These are phyloP conservation scores for Alternaria burnsii DNA, from an alignment of 2,329 filamentous ascomycete genomes.

Conservation along the genomic window DNA sequence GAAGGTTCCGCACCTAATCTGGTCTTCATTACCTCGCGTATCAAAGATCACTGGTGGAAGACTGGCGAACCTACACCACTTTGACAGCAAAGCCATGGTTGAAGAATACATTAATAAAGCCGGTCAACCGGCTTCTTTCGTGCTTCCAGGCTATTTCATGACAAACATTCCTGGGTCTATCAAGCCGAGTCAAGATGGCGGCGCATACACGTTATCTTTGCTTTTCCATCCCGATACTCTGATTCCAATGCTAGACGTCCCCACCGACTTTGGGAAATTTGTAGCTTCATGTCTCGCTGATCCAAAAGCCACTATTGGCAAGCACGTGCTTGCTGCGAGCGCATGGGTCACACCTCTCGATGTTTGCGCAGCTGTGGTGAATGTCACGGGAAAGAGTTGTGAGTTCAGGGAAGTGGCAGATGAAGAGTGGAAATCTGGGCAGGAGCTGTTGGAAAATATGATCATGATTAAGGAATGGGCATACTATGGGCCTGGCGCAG, in stretches of 20 bases:
- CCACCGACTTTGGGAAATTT: constrained; percentile 28
- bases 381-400: constrained; percentile 10
- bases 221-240: constrained; percentile 18
- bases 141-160: no score
- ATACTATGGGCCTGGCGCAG: constrained; percentile 22
- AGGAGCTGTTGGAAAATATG: constrained; percentile 26
- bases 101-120: constrained; percentile 63
- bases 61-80: constrained; percentile 55
- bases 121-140: constrained; percentile 12
- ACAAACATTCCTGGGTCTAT: constrained; percentile 49
- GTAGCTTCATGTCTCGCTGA: constrained; percentile 21
- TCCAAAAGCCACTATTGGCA: constrained; percentile 13
- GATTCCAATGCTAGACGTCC: constrained; percentile 27
- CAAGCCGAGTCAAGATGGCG: constrained; percentile 26
- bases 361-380: constrained; percentile 15
- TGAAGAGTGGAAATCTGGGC: constrained; percentile 17
- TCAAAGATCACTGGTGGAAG: constrained; percentile 40
- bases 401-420: constrained; percentile 12
- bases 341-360: constrained; percentile 19
- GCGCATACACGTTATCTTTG: constrained; percentile 13
- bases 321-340: constrained; percentile 14
- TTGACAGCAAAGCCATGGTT: constrained; percentile 65
- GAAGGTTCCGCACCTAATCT: constrained; percentile 32
- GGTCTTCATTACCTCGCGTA: constrained; percentile 31
- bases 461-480: constrained; percentile 24